These are phyloP conservation scores for Danielia reshetovae DNA, from an alignment of 805 yeast genomes.

Conservation along the genomic window DNA sequence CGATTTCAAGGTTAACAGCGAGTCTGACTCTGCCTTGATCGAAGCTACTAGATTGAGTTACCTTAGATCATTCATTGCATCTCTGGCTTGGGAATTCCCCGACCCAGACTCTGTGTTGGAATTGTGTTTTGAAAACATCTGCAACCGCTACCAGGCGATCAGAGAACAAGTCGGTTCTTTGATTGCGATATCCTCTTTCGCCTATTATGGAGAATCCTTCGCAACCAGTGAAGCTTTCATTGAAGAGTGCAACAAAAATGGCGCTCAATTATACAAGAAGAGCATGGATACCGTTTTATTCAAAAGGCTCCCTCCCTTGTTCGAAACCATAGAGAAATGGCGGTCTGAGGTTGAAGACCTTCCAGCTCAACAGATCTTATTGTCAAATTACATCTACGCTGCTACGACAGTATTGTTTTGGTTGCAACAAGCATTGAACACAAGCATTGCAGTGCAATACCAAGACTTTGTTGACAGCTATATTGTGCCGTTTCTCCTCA, in stretches of 20 bases:
- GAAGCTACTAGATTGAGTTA: slow-evolving; percentile 60
- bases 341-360: slow-evolving; percentile 32
- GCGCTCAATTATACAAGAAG: slow-evolving; percentile 4
- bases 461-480: slow-evolving; percentile 46
- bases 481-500: slow-evolving; percentile 67
- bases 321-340: slow-evolving; percentile 39
- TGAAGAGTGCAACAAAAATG: slow-evolving; percentile 23
- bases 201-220: slow-evolving; percentile 41
- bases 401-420: slow-evolving; percentile 64
- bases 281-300: slow-evolving; percentile 23
- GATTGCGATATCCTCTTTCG: slow-evolving; percentile 43
- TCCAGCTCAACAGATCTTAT: slow-evolving; percentile 53
- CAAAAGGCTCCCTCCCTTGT: slow-evolving; percentile 36
- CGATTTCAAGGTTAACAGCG: slow-evolving; percentile 43
- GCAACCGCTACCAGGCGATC: slow-evolving; percentile 71
- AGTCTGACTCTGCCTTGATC: slow-evolving; percentile 59
- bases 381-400: slow-evolving; percentile 58
- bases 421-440: slow-evolving; percentile 49
- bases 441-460: slow-evolving; percentile 51
- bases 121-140: slow-evolving; percentile 44
- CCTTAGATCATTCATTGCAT: slow-evolving; percentile 46
- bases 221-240: slow-evolving; percentile 37
- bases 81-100: slow-evolving; percentile 54
- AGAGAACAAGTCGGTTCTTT: slow-evolving; percentile 64
- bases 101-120: slow-evolving; percentile 41